Conservation (phyloP, 768 basidiomycete species). For the Collybiopsis luxurians region DNA sequence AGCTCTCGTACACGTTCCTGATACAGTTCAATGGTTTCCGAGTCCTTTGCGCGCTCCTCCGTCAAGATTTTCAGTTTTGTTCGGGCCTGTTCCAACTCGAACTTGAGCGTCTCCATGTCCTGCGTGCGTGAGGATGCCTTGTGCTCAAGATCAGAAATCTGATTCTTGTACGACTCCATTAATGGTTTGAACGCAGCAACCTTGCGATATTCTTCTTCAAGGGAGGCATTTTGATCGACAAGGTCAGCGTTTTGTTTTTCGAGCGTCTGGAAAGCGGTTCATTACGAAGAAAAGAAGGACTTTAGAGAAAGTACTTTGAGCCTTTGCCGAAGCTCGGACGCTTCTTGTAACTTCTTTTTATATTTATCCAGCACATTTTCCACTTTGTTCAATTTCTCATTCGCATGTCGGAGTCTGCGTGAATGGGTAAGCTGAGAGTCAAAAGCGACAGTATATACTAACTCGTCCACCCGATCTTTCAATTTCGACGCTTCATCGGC, state of each 20-base stretch:
- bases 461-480: constrained; percentile 97
- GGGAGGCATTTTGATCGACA: constrained; percentile 83
- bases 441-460: constrained; percentile 22
- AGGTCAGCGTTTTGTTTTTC: constrained; percentile 93
- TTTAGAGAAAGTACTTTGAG: constrained; percentile 54
- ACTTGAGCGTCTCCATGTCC: constrained; percentile 69
- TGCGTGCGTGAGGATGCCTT: constrained; percentile 64
- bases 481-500: constrained; percentile 78
- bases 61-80: constrained; percentile 64
- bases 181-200: constrained; percentile 83
- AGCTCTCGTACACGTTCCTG: constrained; percentile 90
- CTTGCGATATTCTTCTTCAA: constrained; percentile 93
- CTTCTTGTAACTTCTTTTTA: constrained; percentile 96
- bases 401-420: constrained; percentile 82
- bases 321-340: constrained; percentile 83
- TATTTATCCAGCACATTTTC: constrained; percentile 99
- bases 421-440: not conserved
- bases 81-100: constrained; percentile 74
- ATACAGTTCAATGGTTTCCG: constrained; percentile 83
- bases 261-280: constrained; percentile 50
- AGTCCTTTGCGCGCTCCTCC: constrained; percentile 74
- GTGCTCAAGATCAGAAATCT: constrained; percentile 77
- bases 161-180: constrained; percentile 89
- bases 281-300: not conserved
- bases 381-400: constrained; percentile 88